Evolutionary conservation across 2,329 filamentous ascomycete genomes (phyloP).

Genomic region (Trichothecium sympodiale): DNA sequence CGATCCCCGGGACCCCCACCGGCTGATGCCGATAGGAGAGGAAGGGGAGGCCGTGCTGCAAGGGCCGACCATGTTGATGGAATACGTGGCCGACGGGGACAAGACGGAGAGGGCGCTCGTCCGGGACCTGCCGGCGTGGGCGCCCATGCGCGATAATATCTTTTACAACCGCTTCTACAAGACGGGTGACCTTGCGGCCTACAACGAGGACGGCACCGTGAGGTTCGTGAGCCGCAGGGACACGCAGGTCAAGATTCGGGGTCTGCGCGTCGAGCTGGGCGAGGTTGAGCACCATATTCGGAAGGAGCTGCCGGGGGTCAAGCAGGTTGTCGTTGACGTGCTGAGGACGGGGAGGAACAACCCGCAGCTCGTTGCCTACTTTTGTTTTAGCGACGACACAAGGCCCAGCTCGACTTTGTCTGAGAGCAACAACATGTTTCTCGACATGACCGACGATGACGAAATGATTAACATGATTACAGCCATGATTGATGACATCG

Average conservation of each 20-base stretch:
- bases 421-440: not conserved
- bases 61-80: slow-evolving; percentile 3
- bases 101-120: not conserved
- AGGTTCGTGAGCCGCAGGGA: slow-evolving; percentile 38
- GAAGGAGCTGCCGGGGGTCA: not conserved
- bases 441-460: too few relatives aligned
- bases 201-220: slow-evolving; percentile 23
- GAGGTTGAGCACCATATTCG: slow-evolving; percentile 5
- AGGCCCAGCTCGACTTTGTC: not conserved
- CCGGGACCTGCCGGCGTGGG: slow-evolving; percentile 1
- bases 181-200: slow-evolving; percentile 12
- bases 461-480: too few relatives aligned
- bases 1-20: slow-evolving; percentile 4
- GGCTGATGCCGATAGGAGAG: slow-evolving; percentile 3
- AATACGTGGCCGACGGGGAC: slow-evolving; percentile 1
- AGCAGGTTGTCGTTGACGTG: not conserved
- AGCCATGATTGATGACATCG: too few relatives aligned
- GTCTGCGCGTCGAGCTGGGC: slow-evolving; percentile 38
- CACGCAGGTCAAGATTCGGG: slow-evolving; percentile 42
- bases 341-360: not conserved
- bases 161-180: slow-evolving; percentile 9
- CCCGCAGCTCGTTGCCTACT: slow-evolving; percentile 1
- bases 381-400: not conserved
- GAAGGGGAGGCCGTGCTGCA: slow-evolving; percentile 4
- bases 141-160: not conserved